Evolutionary conservation across 306 rosid species (phyloP), one percentile per base, ranked within the genome.

Genomic region (Cicer cuneatum): DNA sequence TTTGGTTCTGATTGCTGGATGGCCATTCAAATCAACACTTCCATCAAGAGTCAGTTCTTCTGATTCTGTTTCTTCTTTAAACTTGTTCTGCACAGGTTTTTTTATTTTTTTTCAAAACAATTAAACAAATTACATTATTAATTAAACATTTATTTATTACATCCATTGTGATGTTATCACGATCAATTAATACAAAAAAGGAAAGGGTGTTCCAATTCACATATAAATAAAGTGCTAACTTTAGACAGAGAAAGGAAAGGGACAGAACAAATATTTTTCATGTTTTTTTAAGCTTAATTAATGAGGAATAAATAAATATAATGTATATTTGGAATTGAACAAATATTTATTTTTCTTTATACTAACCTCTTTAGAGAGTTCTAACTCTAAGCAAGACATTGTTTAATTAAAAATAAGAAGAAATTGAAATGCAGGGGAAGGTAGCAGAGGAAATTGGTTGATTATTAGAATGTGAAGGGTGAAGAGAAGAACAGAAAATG

Each of bases 21-120:
- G 86, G 64, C 92, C 93, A 61, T 90, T 90, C 89, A 85, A 81
- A 76, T 89, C 96, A 61, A 95, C 89, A 39, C 85, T 89, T 4
- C 99, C 98, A 81, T 95, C 99, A 76, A 90, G 96, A 82, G 98
- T 87, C 65, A 75, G 10, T 24, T 73, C 88, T 49, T 89, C 90
- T 66, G 80, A 51, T 51, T 59, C 42, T 59, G 65, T 33, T 7
- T 86, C 94, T 54, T 86, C 90, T 73, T 82, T 87, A 15, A 68
- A 85, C 60, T 86, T 82, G 2, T 52, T 72, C 97, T 86, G 85
- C 54, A 37, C 0, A 24, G 14, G 24, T 7, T 80, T 75, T 29
- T 29, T 29, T 29, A 0, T 29, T 29, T 29, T 29, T 29, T 3
- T 41, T 37, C 0, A 6, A 58, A 49, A 49, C n/a, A 47, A 62